Evolutionary conservation across 257 asterid species (phyloP).

Genomic region (Parsonsia alboflavescens): DNA sequence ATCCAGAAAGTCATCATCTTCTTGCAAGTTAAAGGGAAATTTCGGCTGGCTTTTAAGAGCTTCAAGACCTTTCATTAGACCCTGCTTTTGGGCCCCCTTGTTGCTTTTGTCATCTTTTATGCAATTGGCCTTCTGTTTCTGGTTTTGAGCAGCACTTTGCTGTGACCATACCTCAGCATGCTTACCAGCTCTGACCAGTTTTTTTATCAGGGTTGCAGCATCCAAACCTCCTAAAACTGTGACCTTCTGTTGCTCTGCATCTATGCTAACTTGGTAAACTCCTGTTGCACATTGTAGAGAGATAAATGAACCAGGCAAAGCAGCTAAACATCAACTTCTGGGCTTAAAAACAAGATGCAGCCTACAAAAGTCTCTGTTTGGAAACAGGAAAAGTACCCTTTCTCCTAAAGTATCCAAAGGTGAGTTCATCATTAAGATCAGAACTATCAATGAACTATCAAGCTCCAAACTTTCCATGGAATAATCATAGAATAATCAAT

Average conservation of each 20-base stretch:
- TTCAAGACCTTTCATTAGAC: conserved; percentile 29
- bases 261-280: conserved; percentile 62
- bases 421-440: conserved; percentile 3
- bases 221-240: conserved; percentile 55
- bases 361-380: background rate
- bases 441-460: conserved; percentile 6
- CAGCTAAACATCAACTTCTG: background rate
- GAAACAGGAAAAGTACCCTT: background rate
- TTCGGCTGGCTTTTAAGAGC: conserved; percentile 41
- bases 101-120: conserved; percentile 29
- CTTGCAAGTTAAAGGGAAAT: conserved; percentile 28
- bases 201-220: conserved; percentile 48
- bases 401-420: background rate
- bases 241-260: conserved; percentile 58
- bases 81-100: conserved; percentile 40
- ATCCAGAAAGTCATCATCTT: conserved; percentile 20
- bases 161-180: conserved; percentile 70
- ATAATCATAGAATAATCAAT: background rate
- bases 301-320: background rate
- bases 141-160: conserved; percentile 31
- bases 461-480: conserved; percentile 11
- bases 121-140: conserved; percentile 31
- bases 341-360: background rate
- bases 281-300: conserved; percentile 31
- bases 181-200: conserved; percentile 51